phyloP scores from a whole-genome alignment of 1,139 yeast genomes.

The Pichia sp. region DNA sequence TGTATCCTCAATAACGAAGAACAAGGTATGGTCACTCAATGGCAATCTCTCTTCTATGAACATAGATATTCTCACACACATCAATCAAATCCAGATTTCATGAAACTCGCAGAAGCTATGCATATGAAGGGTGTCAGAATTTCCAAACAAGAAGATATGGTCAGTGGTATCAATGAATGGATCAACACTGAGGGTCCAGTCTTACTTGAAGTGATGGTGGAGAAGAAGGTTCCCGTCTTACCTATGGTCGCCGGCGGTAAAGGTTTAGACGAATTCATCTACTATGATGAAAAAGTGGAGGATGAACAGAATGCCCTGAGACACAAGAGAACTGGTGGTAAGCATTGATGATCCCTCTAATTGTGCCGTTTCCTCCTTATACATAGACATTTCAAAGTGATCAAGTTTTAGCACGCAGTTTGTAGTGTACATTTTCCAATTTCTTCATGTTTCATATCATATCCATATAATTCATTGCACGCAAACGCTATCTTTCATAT shows the following conservation, averaged over 20 bases:
- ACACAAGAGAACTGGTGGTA: slow-evolving; percentile 51
- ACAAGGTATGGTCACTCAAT: slow-evolving; percentile 99
- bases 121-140: slow-evolving; percentile 80
- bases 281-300: slow-evolving; percentile 77
- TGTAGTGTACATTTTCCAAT: too few species aligned
- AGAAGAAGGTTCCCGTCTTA: slow-evolving; percentile 93
- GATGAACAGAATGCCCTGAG: slow-evolving; percentile 62
- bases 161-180: slow-evolving; percentile 60
- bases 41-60: slow-evolving; percentile 97
- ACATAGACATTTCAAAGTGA: too few species aligned
- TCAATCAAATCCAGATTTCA: slow-evolving; percentile 88
- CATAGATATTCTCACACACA: slow-evolving; percentile 96
- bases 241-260: slow-evolving; percentile 99
- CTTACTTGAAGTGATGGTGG: slow-evolving; percentile 82
- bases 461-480: too few species aligned
- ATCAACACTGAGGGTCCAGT: slow-evolving; percentile 77
- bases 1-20: slow-evolving; percentile 92
- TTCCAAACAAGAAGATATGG: slow-evolving; percentile 57
- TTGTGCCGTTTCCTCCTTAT: too few species aligned
- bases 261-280: slow-evolving; percentile 86
- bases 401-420: too few species aligned
- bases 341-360: slow-evolving; percentile 31
- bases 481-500: too few species aligned
- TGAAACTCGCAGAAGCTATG: slow-evolving; percentile 92
- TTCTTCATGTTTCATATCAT: too few species aligned